A percentile compares a stretch with the other conserved stretches of the same genome.
Conservation (phyloP, 2,329 filamentous ascomycete species). For the Colletotrichum euphorbiae region DNA sequence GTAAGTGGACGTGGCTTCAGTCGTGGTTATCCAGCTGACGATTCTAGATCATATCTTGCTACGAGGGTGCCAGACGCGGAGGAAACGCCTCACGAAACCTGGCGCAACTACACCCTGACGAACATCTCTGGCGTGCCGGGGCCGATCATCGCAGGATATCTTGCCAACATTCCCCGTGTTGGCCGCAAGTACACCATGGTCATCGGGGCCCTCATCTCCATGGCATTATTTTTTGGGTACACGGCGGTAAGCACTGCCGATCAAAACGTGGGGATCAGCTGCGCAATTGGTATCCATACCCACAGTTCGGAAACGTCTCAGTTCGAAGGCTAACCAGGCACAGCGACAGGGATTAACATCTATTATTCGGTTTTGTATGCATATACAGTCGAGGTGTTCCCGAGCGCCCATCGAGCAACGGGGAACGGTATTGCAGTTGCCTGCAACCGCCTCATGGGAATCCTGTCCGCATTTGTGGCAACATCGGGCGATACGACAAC, state of each 20-base stretch:
- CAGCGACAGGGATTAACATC: constrained; percentile 67
- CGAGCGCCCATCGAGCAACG: constrained; percentile 77
- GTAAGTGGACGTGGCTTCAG: constrained; percentile 46
- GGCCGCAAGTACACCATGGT: constrained; percentile 74
- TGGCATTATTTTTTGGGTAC: constrained; percentile 81
- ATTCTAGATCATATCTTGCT: constrained; percentile 17
- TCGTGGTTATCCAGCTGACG: neutral
- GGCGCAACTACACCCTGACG: constrained; percentile 79
- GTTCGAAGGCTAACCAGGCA: neutral
- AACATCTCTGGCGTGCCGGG: constrained; percentile 76
- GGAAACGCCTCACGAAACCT: constrained; percentile 58
- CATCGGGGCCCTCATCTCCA: constrained; percentile 73
- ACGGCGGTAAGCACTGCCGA: constrained; percentile 72
- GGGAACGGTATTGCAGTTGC: constrained; percentile 80
- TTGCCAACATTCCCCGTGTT: constrained; percentile 69
- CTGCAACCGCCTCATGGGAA: constrained; percentile 80
- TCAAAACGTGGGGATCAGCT: constrained; percentile 76
- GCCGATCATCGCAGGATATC: constrained; percentile 74
- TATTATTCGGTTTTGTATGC: constrained; percentile 78
- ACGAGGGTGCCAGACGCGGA: constrained; percentile 23
- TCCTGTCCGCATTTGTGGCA: constrained; percentile 76
- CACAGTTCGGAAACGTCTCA: neutral
- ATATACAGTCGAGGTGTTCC: constrained; percentile 72
- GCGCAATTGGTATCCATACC: constrained; percentile 56
- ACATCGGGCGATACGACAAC: constrained; percentile 70